A percentile compares a stretch with the other conserved stretches of the same genome.
Conservation (phyloP, 352 stramenopile genomes). For the Phytophthora fragariaefolia region DNA sequence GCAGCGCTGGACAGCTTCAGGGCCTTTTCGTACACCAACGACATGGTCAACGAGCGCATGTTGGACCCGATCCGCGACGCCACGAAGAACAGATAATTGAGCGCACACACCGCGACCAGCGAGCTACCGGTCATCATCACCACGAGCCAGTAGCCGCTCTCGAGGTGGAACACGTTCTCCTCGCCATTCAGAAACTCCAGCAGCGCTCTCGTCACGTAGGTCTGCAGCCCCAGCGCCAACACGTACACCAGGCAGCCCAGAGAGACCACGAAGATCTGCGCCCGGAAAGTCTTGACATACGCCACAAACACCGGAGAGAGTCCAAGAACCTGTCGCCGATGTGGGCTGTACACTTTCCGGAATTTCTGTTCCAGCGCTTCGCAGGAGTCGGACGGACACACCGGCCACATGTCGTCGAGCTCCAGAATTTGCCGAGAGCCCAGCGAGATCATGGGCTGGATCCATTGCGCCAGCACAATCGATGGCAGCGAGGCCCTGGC, state of each 20-base stretch:
- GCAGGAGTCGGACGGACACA: conserved; percentile 28
- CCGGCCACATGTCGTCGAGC: conserved; percentile 36
- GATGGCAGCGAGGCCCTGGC: conserved; percentile 32
- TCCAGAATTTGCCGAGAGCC: conserved; percentile 28
- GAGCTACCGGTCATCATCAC: conserved; percentile 27
- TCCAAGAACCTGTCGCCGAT: neutral
- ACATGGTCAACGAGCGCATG: conserved; percentile 43
- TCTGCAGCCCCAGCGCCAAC: conserved; percentile 25
- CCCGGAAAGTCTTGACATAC: conserved; percentile 15
- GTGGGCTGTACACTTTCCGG: conserved; percentile 18
- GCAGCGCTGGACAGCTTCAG: conserved; percentile 61
- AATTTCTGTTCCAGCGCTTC: conserved; percentile 27
- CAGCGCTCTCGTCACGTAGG: conserved; percentile 28
- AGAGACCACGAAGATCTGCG: conserved; percentile 12
- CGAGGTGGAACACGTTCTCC: conserved; percentile 36
- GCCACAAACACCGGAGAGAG: conserved; percentile 20
- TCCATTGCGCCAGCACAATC: conserved; percentile 34
- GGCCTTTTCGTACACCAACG: conserved; percentile 51
- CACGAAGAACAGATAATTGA: conserved; percentile 46
- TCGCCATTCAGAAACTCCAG: conserved; percentile 32
- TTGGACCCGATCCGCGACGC: conserved; percentile 40
- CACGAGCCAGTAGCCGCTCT: conserved; percentile 33
- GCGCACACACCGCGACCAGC: conserved; percentile 21
- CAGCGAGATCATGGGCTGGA: conserved; percentile 35
- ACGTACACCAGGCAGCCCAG: conserved; percentile 30